Evolutionary conservation across 2,329 filamentous ascomycete genomes (phyloP), one percentile per base, ranked within the genome.

Genomic region (Teratosphaeriaceae sp.): DNA sequence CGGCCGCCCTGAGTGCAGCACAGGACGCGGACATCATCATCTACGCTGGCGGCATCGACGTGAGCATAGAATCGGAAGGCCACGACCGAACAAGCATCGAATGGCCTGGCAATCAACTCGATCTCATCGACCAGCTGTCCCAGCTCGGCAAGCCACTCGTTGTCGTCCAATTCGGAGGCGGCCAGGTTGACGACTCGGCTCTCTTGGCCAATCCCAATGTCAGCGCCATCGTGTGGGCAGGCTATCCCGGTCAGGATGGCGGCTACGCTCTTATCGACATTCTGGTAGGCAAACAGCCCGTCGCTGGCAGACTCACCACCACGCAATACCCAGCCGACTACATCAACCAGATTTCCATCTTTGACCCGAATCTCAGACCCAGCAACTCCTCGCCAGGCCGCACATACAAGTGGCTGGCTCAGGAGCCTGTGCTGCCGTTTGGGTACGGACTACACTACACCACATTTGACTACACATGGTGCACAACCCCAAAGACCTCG

Each of bases 401-500:
- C 19, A 71, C 68, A 0, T 71, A 71, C 43, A 65, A 65, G 45
- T 71, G 68, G 68, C 70, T 69, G 46, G 48, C 38, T 5, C 63
- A 62, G 3, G 53, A 54, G 8, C 56, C 67, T 0, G 66, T 70
- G 4, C 63, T 64, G n/a, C 61, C 63, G 11, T 71, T 70, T 40
- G 68, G 68, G 3, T 63, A 67, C 37, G 68, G 68, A 2, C 45
- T 69, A 3, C 67, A 68, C 55, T 71, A 71, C 45, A 69, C 68
- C 0, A 65, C 56, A 3, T 71, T 70, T 51, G 49, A 53, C 47
- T 26, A 43, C 13, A 40, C 41, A 38, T 39, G 45, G 42, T 43
- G 33, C 20, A 49, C 46, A 12, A 29, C 37, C 15, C 41, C 46
- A 8, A 27, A 47, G n/a, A 34, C 42, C 6, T 44, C 53, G 2